Percentiles rank a stretch among this genome's conserved stretches.
Conservation (phyloP, 768 basidiomycete genomes). For the Myochromella boudieri region DNA sequence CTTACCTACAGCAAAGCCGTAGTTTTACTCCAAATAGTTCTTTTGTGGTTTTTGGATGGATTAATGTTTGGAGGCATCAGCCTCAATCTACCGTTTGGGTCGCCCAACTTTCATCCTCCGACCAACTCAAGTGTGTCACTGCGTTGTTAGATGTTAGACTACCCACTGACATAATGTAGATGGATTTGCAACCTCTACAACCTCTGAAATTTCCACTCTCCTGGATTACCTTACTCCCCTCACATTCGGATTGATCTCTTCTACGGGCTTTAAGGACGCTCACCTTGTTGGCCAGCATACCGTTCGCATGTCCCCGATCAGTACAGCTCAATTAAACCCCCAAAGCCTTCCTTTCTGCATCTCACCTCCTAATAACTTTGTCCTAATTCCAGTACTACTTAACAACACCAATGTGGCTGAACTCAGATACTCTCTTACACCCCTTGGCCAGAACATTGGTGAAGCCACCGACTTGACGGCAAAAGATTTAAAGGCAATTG, state of each 20-base stretch:
- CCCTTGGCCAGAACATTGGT: slow-evolving; percentile 54
- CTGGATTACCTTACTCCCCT: slow-evolving; percentile 48
- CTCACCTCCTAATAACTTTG: slow-evolving; percentile 45
- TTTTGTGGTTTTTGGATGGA: slow-evolving; percentile 65
- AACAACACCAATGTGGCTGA: slow-evolving; percentile 83
- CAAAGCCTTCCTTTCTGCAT: slow-evolving; percentile 74
- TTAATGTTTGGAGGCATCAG: slow-evolving; percentile 72
- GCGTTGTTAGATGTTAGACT: background rate
- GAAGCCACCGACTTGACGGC: slow-evolving; percentile 56
- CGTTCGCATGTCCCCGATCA: slow-evolving; percentile 89
- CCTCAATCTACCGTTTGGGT: slow-evolving; percentile 36
- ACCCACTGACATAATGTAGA: slow-evolving; percentile 18
- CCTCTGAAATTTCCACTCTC: slow-evolving; percentile 46
- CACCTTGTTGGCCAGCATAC: slow-evolving; percentile 87
- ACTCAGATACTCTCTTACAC: slow-evolving; percentile 72
- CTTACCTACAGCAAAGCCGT: slow-evolving; percentile 66
- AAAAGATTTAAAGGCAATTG: slow-evolving; percentile 69
- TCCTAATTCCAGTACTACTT: slow-evolving; percentile 80
- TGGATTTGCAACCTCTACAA: slow-evolving; percentile 37
- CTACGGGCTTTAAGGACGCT: slow-evolving; percentile 43
- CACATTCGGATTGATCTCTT: slow-evolving; percentile 49
- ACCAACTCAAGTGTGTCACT: slow-evolving; percentile 30
- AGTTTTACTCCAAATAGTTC: slow-evolving; percentile 59
- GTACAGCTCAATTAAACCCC: slow-evolving; percentile 89
- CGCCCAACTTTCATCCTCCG: slow-evolving; percentile 1